Evolutionary conservation across 495 filamentous ascomycete genomes (phyloP).

Genomic region (Penicillium cataractarum): DNA sequence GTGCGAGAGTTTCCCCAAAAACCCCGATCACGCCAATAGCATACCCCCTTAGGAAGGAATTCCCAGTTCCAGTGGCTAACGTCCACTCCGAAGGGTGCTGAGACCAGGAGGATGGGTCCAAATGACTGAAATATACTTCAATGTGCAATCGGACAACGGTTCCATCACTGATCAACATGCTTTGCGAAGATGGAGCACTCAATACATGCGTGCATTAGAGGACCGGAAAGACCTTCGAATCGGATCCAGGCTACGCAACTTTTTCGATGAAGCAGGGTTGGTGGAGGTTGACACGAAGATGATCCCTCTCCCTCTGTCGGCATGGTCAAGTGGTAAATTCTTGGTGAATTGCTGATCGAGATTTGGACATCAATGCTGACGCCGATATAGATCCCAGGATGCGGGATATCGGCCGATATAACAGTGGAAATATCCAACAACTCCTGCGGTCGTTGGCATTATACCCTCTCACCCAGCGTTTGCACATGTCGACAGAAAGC

Average conservation of each 20-base stretch:
- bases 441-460: constrained; percentile 64
- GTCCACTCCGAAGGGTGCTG: constrained; percentile 47
- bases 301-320: constrained; percentile 73
- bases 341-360: neutral
- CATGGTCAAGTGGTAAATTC: constrained; percentile 69
- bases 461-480: constrained; percentile 61
- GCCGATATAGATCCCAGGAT: constrained; percentile 57
- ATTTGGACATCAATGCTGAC: constrained; percentile 5
- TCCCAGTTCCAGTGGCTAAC: constrained; percentile 23
- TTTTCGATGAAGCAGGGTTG: constrained; percentile 72
- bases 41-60: neutral
- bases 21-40: neutral
- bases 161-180: constrained; percentile 72
- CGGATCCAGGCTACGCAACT: constrained; percentile 61
- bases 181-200: constrained; percentile 72
- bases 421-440: constrained; percentile 62
- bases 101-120: constrained; percentile 86
- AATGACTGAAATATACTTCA: constrained; percentile 86
- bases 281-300: constrained; percentile 70
- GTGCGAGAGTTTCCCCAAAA: constrained; percentile 34
- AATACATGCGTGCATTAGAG: constrained; percentile 67
- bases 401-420: constrained; percentile 63
- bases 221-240: constrained; percentile 72
- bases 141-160: constrained; percentile 89
- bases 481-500: constrained; percentile 64